A percentile compares a stretch with the other conserved stretches of the same genome.
phyloP scores from a whole-genome alignment of 345 rosid species.

The Leavenworthia alabamica region DNA sequence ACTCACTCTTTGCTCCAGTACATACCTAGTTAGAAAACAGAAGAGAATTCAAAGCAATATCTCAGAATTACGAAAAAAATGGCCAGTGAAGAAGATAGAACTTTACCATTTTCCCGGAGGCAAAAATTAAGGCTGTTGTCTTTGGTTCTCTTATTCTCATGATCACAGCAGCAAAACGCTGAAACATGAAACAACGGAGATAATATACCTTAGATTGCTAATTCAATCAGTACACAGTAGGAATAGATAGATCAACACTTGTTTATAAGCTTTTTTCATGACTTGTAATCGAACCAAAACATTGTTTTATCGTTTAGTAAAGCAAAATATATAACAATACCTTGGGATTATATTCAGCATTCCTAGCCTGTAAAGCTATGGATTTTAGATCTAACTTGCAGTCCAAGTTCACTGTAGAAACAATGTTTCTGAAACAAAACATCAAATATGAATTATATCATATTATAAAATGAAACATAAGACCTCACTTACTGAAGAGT shows the following conservation, averaged over 20 bases:
- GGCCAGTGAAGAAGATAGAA: too few species aligned
- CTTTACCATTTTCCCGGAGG: slow-evolving; percentile 46
- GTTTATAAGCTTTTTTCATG: neutral
- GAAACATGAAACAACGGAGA: neutral
- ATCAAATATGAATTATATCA: neutral
- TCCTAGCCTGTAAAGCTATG: slow-evolving; percentile 72
- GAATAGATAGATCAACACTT: neutral
- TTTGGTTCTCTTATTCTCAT: slow-evolving; percentile 78
- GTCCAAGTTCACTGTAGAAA: slow-evolving; percentile 71
- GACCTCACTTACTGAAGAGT: slow-evolving; percentile 92
- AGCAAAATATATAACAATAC: slow-evolving; percentile 21
- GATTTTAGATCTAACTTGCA: slow-evolving; percentile 74
- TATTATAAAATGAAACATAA: neutral
- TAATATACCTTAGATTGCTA: neutral
- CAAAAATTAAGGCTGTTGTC: slow-evolving; percentile 65
- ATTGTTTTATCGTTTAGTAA: neutral
- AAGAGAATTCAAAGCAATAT: neutral
- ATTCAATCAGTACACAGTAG: neutral
- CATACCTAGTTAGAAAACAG: slow-evolving; percentile 43
- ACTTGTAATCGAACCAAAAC: neutral
- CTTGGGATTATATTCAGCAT: slow-evolving; percentile 80
- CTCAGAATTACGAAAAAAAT: neutral
- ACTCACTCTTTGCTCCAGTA: slow-evolving; percentile 85
- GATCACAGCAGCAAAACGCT: slow-evolving; percentile 85
- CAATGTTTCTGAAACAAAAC: slow-evolving; percentile 52